These are phyloP conservation scores for Verticillium isaacii DNA, from an alignment of 2,329 filamentous ascomycete species.

Conservation along the genomic window DNA sequence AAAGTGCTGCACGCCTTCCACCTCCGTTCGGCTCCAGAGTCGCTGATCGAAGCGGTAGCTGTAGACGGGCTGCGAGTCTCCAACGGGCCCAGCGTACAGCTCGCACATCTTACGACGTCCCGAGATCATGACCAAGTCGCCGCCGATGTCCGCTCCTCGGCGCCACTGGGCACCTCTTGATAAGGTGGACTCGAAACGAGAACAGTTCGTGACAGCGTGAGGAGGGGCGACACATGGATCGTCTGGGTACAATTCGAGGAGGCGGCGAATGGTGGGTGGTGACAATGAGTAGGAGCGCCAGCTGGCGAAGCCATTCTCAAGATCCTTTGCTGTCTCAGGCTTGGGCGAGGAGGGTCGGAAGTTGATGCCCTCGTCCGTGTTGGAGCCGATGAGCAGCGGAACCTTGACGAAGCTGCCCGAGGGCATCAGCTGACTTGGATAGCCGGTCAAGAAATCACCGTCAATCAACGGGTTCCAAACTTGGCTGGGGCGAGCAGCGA, in stretches of 20 bases:
- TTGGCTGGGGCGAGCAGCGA: constrained; percentile 26
- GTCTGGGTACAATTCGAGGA: constrained; percentile 43
- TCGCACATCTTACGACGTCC: constrained; percentile 39
- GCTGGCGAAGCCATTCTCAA: constrained; percentile 33
- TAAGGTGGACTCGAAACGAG: constrained; percentile 13
- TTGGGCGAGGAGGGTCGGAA: constrained; percentile 31
- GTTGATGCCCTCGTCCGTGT: constrained; percentile 41
- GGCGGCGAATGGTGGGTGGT: constrained; percentile 33
- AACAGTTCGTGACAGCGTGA: constrained; percentile 31
- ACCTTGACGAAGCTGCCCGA: constrained; percentile 36
- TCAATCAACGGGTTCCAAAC: constrained; percentile 40
- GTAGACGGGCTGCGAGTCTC: constrained; percentile 29
- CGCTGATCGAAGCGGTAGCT: constrained; percentile 46
- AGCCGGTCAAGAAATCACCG: constrained; percentile 41
- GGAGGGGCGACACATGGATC: constrained; percentile 42
- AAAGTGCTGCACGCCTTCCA: constrained; percentile 40
- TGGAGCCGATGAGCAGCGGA: constrained; percentile 41
- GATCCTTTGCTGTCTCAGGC: constrained; percentile 34
- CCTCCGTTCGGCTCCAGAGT: constrained; percentile 32
- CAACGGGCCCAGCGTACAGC: constrained; percentile 24
- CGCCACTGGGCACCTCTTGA: constrained; percentile 36
- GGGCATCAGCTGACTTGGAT: constrained; percentile 38
- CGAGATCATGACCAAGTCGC: constrained; percentile 43
- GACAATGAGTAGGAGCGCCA: constrained; percentile 42
- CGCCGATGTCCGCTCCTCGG: constrained; percentile 37